Conservation (phyloP, 1,139 yeast genomes). For the Geotrichum klebahnii region DNA sequence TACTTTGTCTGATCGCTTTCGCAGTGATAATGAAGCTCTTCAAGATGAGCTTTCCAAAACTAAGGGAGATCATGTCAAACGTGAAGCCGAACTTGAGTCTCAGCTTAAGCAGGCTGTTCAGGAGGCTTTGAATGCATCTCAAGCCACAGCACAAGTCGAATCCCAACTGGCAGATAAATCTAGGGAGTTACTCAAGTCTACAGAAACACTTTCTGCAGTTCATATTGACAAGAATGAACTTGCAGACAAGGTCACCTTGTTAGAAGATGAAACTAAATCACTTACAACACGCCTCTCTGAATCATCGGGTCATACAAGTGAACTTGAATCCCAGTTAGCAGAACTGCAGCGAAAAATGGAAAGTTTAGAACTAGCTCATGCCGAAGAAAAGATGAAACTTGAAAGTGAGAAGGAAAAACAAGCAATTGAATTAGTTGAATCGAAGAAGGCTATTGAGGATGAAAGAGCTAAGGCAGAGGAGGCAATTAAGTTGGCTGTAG, state of each 20-base stretch:
- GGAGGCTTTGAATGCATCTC: slow-evolving; percentile 20
- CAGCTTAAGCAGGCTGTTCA: slow-evolving; percentile 22
- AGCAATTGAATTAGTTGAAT: slow-evolving; percentile 15
- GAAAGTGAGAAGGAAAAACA: slow-evolving; percentile 11
- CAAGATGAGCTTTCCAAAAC: slow-evolving; percentile 18
- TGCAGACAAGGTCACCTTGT: slow-evolving; percentile 19
- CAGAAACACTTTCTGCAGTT: slow-evolving; percentile 21
- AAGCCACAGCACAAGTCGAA: slow-evolving; percentile 19
- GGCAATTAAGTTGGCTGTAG: slow-evolving; percentile 1
- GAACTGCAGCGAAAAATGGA: slow-evolving; percentile 12
- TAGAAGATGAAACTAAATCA: slow-evolving; percentile 20
- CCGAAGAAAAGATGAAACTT: slow-evolving; percentile 17
- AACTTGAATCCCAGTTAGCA: background rate
- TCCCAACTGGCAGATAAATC: slow-evolving; percentile 20
- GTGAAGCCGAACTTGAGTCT: slow-evolving; percentile 18
- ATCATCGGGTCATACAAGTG: background rate
- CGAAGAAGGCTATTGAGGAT: slow-evolving; percentile 22
- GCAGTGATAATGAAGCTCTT: slow-evolving; percentile 12
- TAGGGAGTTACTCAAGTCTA: slow-evolving; percentile 20
- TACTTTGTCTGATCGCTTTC: slow-evolving; percentile 13
- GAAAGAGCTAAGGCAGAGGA: slow-evolving; percentile 13
- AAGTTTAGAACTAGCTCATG: slow-evolving; percentile 4
- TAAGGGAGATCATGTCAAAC: slow-evolving; percentile 14
- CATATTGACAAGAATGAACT: slow-evolving; percentile 22
- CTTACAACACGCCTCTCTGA: slow-evolving; percentile 6